Evolutionary conservation across 768 basidiomycete genomes (phyloP).

Genomic region (Termitomyces sp.): DNA sequence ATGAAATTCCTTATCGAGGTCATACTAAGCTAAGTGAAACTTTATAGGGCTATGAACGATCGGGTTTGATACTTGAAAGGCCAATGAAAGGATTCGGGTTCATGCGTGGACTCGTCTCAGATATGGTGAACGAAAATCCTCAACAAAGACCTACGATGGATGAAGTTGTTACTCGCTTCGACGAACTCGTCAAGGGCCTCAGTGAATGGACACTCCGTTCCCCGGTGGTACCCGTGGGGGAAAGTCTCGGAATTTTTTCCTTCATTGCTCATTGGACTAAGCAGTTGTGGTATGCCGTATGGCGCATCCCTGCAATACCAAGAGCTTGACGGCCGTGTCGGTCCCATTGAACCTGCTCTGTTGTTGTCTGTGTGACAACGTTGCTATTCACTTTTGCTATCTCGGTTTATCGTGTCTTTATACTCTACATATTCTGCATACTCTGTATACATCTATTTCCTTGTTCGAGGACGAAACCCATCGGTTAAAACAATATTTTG

Average conservation of each 20-base stretch:
- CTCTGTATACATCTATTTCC: no score
- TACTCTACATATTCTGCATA: no score
- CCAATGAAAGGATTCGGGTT: slow-evolving; percentile 24
- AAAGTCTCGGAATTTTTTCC: neutral
- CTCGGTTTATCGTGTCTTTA: no score
- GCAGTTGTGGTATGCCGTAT: neutral
- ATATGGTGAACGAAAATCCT: slow-evolving; percentile 34
- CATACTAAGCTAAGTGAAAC: neutral
- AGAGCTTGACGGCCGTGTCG: neutral
- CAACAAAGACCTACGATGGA: slow-evolving; percentile 31
- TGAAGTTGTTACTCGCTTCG: slow-evolving; percentile 30
- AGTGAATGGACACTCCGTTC: slow-evolving; percentile 29
- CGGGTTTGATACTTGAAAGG: neutral
- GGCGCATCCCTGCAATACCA: slow-evolving; percentile 5
- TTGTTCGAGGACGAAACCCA: no score
- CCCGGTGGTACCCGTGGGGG: slow-evolving; percentile 11
- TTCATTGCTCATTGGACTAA: slow-evolving; percentile 7
- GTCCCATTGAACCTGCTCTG: neutral
- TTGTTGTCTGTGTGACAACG: neutral
- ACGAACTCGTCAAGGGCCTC: slow-evolving; percentile 20
- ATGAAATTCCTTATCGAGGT: neutral
- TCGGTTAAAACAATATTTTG: no score
- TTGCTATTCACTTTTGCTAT: no score
- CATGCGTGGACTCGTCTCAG: slow-evolving; percentile 22
- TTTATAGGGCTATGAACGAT: neutral